These are phyloP conservation scores for Omphalotus olearius DNA, from an alignment of 1,284 basidiomycete species.

Conservation along the genomic window DNA sequence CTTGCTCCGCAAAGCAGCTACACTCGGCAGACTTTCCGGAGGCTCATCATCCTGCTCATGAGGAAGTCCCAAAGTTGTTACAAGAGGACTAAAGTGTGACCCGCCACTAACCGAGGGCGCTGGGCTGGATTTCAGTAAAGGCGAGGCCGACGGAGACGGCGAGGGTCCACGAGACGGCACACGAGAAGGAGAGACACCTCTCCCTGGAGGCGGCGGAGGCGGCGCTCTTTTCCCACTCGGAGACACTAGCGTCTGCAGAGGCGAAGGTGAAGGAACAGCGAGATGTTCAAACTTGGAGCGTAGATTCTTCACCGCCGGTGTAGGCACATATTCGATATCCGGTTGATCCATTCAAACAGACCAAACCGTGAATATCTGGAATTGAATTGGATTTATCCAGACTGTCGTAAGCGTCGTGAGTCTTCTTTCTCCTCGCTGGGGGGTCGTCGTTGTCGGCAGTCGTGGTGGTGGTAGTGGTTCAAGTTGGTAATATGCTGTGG, in stretches of 20 bases:
- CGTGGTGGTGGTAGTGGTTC: background rate
- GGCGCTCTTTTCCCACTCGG: slow-evolving; percentile 40
- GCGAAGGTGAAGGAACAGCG: slow-evolving; percentile 23
- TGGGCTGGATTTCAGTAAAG: slow-evolving; percentile 40
- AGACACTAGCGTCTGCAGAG: slow-evolving; percentile 19
- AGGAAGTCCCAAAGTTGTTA: slow-evolving; percentile 13
- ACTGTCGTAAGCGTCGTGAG: background rate
- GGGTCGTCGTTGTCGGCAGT: background rate
- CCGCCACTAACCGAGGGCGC: slow-evolving; percentile 22
- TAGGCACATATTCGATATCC: slow-evolving; percentile 46
- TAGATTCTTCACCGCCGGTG: slow-evolving; percentile 61
- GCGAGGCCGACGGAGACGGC: slow-evolving; percentile 33
- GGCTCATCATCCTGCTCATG: slow-evolving; percentile 21
- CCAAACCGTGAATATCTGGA: background rate
- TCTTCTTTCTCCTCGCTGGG: background rate
- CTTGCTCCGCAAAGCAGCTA: slow-evolving; percentile 43
- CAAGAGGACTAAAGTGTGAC: slow-evolving; percentile 15
- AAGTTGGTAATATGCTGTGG: background rate
- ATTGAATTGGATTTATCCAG: background rate
- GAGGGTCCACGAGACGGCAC: slow-evolving; percentile 25
- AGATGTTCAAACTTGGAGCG: slow-evolving; percentile 65
- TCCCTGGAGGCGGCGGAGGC: slow-evolving; percentile 44
- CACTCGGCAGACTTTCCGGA: slow-evolving; percentile 25
- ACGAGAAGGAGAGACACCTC: slow-evolving; percentile 24
- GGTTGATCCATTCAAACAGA: slow-evolving; percentile 11